Evolutionary conservation across 768 basidiomycete genomes (phyloP).

Genomic region (Lepiota venenata): DNA sequence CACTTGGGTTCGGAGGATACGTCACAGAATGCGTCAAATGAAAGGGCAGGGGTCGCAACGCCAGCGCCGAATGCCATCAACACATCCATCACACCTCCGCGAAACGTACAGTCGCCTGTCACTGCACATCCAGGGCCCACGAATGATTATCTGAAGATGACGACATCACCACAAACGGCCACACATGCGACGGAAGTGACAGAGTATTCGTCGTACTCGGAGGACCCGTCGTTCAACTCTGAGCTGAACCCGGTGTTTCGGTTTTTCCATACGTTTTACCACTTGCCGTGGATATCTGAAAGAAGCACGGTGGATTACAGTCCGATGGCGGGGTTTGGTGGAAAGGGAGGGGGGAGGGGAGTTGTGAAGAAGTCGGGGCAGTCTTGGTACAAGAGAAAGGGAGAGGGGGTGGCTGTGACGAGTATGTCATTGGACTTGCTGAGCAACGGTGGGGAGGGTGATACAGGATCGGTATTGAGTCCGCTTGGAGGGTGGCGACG

Average conservation of each 20-base stretch:
- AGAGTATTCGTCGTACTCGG: neutral
- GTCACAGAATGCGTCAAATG: neutral
- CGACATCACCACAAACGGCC: neutral
- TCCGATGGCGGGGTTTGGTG: constrained; percentile 7
- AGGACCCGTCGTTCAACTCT: constrained; percentile 3
- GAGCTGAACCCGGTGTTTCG: constrained; percentile 9
- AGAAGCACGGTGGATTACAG: constrained; percentile 9
- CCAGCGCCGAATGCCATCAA: neutral
- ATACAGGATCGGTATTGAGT: constrained; percentile 1
- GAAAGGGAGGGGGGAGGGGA: constrained; percentile 3
- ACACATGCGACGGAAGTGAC: constrained; percentile 2
- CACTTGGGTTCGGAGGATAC: neutral
- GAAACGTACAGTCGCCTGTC: neutral
- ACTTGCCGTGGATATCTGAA: constrained; percentile 7
- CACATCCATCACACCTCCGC: neutral
- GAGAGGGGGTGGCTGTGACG: neutral
- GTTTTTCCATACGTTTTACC: constrained; percentile 7
- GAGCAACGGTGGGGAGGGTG: neutral
- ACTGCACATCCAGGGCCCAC: constrained; percentile 1
- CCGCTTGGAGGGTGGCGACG: constrained; percentile 7
- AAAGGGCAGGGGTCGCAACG: neutral
- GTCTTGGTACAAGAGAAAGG: constrained; percentile 5
- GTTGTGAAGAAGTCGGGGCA: constrained; percentile 1
- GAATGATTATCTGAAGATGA: constrained; percentile 7
- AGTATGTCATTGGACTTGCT: constrained; percentile 4